Conservation (phyloP, 352 stramenopile species). For the Globisporangium okanoganense region DNA sequence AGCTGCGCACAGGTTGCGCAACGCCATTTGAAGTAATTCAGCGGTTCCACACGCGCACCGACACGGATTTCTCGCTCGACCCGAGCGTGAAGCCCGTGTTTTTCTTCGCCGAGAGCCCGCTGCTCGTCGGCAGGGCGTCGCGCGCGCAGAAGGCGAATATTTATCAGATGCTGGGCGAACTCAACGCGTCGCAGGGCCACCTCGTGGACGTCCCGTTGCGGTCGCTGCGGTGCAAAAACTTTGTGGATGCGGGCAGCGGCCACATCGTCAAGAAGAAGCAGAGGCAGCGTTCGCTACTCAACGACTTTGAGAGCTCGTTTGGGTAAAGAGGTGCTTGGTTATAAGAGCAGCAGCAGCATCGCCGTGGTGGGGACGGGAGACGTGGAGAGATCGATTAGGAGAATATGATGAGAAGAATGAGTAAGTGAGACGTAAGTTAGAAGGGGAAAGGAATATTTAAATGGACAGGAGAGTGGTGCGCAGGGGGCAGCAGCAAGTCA, state of each 20-base stretch:
- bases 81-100: slow-evolving; percentile 28
- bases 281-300: slow-evolving; percentile 21
- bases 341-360: no score
- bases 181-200: slow-evolving; percentile 47
- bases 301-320: slow-evolving; percentile 32
- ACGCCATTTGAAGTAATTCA: slow-evolving; percentile 56
- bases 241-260: slow-evolving; percentile 45
- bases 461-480: no score
- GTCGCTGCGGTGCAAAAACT: slow-evolving; percentile 61
- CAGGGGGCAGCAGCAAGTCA: neutral
- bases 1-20: slow-evolving; percentile 32
- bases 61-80: slow-evolving; percentile 16
- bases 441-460: neutral
- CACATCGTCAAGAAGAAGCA: slow-evolving; percentile 54
- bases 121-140: slow-evolving; percentile 42
- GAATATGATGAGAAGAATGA: no score
- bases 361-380: no score
- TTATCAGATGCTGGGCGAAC: slow-evolving; percentile 41
- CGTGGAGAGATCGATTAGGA: no score
- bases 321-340: slow-evolving; percentile 6
- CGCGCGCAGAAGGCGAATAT: slow-evolving; percentile 46
- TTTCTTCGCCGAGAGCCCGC: slow-evolving; percentile 64
- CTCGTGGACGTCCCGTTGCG: slow-evolving; percentile 56
- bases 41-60: slow-evolving; percentile 36
- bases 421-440: no score